These are phyloP conservation scores for Linum lewisii DNA, from an alignment of 345 rosid genomes.

Conservation along the genomic window DNA sequence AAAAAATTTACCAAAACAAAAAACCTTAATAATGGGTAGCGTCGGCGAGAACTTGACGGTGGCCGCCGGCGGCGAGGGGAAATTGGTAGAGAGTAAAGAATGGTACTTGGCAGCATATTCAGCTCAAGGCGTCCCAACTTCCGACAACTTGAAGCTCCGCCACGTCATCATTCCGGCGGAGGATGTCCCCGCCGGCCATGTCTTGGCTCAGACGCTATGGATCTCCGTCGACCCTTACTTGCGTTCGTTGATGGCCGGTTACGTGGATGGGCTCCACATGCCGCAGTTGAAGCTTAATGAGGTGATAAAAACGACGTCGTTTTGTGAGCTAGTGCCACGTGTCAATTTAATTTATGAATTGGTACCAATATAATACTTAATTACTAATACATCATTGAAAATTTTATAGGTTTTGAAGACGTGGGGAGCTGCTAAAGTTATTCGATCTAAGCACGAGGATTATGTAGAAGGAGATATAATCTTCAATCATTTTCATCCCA, in stretches of 20 bases:
- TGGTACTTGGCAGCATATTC: conserved; percentile 35
- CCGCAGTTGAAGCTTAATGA: conserved; percentile 21
- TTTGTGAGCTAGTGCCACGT: no score
- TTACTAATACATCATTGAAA: no score
- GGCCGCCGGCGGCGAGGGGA: background rate
- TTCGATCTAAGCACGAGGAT: conserved; percentile 21
- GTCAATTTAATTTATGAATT: no score
- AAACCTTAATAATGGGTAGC: no score
- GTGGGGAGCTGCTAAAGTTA: conserved; percentile 30
- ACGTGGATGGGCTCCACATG: conserved; percentile 25
- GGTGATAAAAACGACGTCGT: no score
- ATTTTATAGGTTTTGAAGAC: conserved; percentile 19
- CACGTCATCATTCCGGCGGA: conserved; percentile 5
- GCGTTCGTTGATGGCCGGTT: conserved; percentile 27
- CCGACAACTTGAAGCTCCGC: conserved; percentile 33
- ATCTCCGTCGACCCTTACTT: conserved; percentile 37
- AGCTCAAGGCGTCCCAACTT: conserved; percentile 28
- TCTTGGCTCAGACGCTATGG: conserved; percentile 23
- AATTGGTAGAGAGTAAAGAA: conserved; percentile 28
- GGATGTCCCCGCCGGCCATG: conserved; percentile 24
- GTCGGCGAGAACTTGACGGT: no score
- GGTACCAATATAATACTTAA: no score
- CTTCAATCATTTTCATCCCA: conserved; percentile 10
- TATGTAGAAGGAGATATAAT: conserved; percentile 24
- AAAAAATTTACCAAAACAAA: no score